phyloP scores from a whole-genome alignment of 164 flowering plant genomes.

The Liriodendron chinense region DNA sequence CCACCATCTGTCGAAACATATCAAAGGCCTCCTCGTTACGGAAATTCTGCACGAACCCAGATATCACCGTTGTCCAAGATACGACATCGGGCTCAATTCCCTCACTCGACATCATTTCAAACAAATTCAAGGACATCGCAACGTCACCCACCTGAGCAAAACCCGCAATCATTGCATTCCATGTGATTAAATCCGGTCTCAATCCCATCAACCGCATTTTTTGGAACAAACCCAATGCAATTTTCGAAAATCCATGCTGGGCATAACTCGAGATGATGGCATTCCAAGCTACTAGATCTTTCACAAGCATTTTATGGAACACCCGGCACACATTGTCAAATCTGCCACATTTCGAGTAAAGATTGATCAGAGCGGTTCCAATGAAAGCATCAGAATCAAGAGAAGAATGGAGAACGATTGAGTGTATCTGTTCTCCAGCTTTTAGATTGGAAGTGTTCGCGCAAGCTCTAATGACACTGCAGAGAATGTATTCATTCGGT shows the following conservation, averaged over 20 bases:
- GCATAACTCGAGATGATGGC: constrained; percentile 72
- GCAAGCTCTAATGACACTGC: constrained; percentile 72
- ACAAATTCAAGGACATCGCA: constrained; percentile 32
- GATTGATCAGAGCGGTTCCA: constrained; percentile 59
- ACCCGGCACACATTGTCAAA: constrained; percentile 47
- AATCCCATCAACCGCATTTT: constrained; percentile 36
- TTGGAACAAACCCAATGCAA: constrained; percentile 55
- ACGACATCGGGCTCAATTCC: constrained; percentile 62
- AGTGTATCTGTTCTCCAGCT: constrained; percentile 54
- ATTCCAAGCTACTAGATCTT: constrained; percentile 70
- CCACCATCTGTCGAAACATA: constrained; percentile 54
- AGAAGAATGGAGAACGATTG: constrained; percentile 28
- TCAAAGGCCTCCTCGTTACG: constrained; percentile 39
- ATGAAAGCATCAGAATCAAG: constrained; percentile 50
- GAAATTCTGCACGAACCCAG: constrained; percentile 69
- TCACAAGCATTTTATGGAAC: constrained; percentile 52
- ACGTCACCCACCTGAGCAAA: constrained; percentile 49
- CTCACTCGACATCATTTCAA: constrained; percentile 29
- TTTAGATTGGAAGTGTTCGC: constrained; percentile 42
- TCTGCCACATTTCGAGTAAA: constrained; percentile 70
- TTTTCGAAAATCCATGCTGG: constrained; percentile 39
- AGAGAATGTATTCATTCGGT: constrained; percentile 49
- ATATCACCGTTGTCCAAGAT: constrained; percentile 78
- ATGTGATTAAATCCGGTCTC: constrained; percentile 67
- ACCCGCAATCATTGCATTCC: constrained; percentile 76